Conservation (phyloP, 805 yeast species). For the Pichia ethanolica region DNA sequence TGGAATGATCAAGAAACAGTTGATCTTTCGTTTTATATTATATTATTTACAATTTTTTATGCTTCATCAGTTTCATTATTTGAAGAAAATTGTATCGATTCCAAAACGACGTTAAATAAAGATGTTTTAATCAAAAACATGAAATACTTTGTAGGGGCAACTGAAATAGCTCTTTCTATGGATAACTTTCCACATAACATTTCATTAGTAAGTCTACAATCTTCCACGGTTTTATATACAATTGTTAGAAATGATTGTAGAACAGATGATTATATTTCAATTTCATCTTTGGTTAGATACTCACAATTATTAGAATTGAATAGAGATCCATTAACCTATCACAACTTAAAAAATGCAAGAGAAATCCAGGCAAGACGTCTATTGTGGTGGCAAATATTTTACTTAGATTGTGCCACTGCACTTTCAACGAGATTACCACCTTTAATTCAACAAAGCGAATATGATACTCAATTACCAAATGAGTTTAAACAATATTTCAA, state of each 20-base stretch:
- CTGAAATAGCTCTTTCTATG: constrained; percentile 43
- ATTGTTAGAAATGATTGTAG: constrained; percentile 46
- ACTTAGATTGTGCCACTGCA: constrained; percentile 49
- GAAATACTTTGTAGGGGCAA: constrained; percentile 39
- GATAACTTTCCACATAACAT: constrained; percentile 43
- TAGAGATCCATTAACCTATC: constrained; percentile 47
- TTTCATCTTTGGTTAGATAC: constrained; percentile 48
- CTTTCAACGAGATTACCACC: constrained; percentile 51
- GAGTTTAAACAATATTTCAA: constrained; percentile 25
- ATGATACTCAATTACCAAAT: constrained; percentile 49
- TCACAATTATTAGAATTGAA: constrained; percentile 50
- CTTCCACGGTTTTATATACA: constrained; percentile 38
- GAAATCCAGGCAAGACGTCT: constrained; percentile 44
- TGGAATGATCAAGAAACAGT: constrained; percentile 33
- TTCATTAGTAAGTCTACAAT: constrained; percentile 31
- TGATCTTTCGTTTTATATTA: constrained; percentile 39
- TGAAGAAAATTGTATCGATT: constrained; percentile 45
- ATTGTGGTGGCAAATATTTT: constrained; percentile 60
- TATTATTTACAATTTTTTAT: constrained; percentile 46
- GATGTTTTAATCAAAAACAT: constrained; percentile 35
- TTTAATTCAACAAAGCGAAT: constrained; percentile 43
- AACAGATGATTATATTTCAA: constrained; percentile 46
- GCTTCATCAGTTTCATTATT: constrained; percentile 55
- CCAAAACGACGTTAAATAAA: constrained; percentile 15
- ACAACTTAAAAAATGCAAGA: constrained; percentile 39